Evolutionary conservation across 441 rosid genomes (phyloP).

Genomic region (Populus hybrid): DNA sequence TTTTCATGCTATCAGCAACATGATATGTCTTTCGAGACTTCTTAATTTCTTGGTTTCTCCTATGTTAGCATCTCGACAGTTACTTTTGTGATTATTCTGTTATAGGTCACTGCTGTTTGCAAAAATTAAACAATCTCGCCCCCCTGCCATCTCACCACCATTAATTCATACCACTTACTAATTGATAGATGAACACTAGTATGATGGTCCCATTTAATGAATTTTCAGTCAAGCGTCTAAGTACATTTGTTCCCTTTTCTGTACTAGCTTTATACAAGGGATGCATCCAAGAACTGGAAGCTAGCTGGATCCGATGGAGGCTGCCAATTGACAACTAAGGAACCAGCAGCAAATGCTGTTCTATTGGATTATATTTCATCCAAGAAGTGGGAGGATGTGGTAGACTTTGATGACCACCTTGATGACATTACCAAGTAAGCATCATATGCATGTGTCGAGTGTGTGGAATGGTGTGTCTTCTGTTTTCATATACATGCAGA

Average conservation of each 20-base stretch:
- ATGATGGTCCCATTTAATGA: background rate
- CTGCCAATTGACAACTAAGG: conserved; percentile 61
- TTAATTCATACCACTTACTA: background rate
- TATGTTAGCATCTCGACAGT: background rate
- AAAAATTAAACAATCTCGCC: background rate
- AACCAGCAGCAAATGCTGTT: conserved; percentile 76
- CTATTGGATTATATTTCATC: conserved; percentile 70
- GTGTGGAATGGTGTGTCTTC: background rate
- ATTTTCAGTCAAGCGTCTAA: background rate
- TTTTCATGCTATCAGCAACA: background rate
- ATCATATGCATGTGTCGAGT: background rate
- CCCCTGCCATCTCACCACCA: background rate
- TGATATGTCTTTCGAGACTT: background rate
- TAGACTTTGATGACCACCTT: conserved; percentile 92
- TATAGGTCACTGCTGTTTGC: background rate
- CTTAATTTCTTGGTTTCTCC: background rate
- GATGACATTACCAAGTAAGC: conserved; percentile 87
- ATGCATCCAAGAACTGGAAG: conserved; percentile 90
- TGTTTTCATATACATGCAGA: background rate
- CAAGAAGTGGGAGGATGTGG: conserved; percentile 76
- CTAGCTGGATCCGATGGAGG: conserved; percentile 63
- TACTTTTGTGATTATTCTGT: background rate
- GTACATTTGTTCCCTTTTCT: conserved; percentile 5
- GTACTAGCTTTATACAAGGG: conserved; percentile 71
- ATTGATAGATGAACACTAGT: background rate